Percentiles rank a stretch among this genome's conserved stretches.
Conservation (phyloP, 164 flowering plant species). For the Chloranthus sessilifolius region DNA sequence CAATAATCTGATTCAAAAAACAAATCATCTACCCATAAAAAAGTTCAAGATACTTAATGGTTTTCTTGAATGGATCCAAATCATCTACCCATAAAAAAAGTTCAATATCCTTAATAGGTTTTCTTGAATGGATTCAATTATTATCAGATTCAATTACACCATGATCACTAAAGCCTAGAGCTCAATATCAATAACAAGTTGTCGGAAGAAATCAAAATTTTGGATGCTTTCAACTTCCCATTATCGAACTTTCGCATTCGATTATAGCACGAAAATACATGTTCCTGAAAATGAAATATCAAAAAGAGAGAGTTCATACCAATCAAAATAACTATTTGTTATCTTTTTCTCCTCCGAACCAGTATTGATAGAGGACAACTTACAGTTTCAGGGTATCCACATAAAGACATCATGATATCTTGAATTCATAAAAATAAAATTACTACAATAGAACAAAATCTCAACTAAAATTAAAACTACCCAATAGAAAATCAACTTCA, state of each 20-base stretch:
- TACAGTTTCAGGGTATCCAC: constrained; percentile 31
- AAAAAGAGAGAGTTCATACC: neutral
- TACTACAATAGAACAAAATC: neutral
- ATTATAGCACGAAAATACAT: constrained; percentile 38
- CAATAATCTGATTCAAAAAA: constrained; percentile 6
- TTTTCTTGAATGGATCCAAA: too few species aligned
- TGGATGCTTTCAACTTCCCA: constrained; percentile 20
- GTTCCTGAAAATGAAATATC: constrained; percentile 33
- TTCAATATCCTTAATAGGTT: too few species aligned
- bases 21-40: neutral
- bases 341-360: neutral
- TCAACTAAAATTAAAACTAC: neutral
- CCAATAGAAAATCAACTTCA: too few species aligned
- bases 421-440: constrained; percentile 22
- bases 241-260: constrained; percentile 29
- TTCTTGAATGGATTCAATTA: constrained; percentile 8
- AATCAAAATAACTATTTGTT: constrained; percentile 12
- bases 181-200: neutral
- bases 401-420: constrained; percentile 28
- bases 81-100: too few species aligned
- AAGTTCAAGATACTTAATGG: too few species aligned
- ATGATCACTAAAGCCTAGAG: constrained; percentile 3
- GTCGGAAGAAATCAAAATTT: constrained; percentile 22
- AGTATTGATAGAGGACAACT: constrained; percentile 13
- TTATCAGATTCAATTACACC: constrained; percentile 14